Evolutionary conservation across 495 filamentous ascomycete species (phyloP).

Genomic region (Sabuloglossum arenarium): DNA sequence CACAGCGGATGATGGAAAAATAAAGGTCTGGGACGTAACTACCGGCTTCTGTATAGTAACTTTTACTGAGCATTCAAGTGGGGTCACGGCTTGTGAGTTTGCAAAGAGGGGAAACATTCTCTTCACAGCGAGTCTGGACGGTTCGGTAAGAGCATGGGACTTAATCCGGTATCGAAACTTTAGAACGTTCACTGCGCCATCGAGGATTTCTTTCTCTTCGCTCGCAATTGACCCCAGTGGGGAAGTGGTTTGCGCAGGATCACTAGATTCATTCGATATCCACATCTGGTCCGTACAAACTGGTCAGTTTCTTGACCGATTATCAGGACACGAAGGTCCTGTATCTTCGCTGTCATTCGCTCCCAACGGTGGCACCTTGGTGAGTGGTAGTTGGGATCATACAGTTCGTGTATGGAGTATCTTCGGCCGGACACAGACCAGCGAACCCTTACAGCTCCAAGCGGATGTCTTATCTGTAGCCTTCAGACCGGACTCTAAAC

Average conservation of each 20-base stretch:
- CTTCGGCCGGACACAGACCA: constrained; percentile 81
- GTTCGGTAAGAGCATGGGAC: constrained; percentile 90
- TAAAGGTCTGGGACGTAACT: constrained; percentile 93
- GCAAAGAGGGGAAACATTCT: constrained; percentile 84
- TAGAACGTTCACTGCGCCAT: constrained; percentile 84
- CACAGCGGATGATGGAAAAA: constrained; percentile 84
- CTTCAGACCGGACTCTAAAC: constrained; percentile 74
- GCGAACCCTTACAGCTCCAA: constrained; percentile 76
- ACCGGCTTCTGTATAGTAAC: constrained; percentile 96
- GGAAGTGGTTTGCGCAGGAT: constrained; percentile 87
- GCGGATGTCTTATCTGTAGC: constrained; percentile 76
- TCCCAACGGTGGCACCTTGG: constrained; percentile 58
- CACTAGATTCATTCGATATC: constrained; percentile 86
- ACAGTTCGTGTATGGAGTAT: constrained; percentile 92
- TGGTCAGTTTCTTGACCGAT: constrained; percentile 75
- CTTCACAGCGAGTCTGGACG: constrained; percentile 86
- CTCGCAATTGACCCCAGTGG: constrained; percentile 92
- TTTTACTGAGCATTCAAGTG: constrained; percentile 89
- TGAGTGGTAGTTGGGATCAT: constrained; percentile 87
- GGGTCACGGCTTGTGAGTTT: constrained; percentile 89
- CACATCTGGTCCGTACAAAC: constrained; percentile 98
- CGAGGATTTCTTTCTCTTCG: constrained; percentile 75
- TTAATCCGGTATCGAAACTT: constrained; percentile 92
- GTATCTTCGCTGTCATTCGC: constrained; percentile 74
- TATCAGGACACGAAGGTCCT: constrained; percentile 86